Evolutionary conservation across 148 eudicot species (phyloP).

Genomic region (Hydrangea macrophylla): DNA sequence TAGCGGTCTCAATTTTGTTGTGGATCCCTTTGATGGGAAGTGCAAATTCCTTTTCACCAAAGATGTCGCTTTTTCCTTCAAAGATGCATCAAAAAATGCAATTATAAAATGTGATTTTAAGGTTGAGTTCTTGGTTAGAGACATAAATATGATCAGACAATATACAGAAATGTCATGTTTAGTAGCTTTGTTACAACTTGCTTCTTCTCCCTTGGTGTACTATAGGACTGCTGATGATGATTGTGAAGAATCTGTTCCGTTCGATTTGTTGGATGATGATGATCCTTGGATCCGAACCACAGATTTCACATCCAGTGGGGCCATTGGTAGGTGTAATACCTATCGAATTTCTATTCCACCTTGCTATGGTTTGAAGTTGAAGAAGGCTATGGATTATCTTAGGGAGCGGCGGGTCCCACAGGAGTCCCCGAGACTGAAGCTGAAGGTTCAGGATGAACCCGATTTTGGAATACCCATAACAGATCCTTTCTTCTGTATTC

Average conservation of each 20-base stretch:
- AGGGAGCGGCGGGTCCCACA: constrained; percentile 33
- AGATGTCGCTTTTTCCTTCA: constrained; percentile 49
- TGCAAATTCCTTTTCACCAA: too few relatives aligned
- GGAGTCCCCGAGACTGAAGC: constrained; percentile 12
- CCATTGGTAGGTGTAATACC: constrained; percentile 55
- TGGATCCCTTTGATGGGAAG: too few relatives aligned
- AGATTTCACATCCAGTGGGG: constrained; percentile 53
- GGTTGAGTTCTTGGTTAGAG: constrained; percentile 56
- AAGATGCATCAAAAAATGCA: constrained; percentile 30
- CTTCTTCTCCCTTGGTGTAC: constrained; percentile 53
- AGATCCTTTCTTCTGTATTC: constrained; percentile 67
- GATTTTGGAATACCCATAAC: constrained; percentile 43
- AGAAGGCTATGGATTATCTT: constrained; percentile 41
- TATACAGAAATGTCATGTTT: constrained; percentile 30
- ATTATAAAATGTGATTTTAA: constrained; percentile 56
- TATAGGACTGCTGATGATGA: constrained; percentile 80
- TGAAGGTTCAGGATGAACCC: constrained; percentile 53
- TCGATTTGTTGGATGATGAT: too few relatives aligned
- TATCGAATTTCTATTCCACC: constrained; percentile 47
- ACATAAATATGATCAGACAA: constrained; percentile 36
- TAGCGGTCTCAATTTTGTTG: too few relatives aligned
- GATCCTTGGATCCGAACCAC: constrained; percentile 75
- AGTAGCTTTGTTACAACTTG: constrained; percentile 43
- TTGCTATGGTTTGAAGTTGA: constrained; percentile 39
- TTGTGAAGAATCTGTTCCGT: constrained; percentile 39